phyloP scores from a whole-genome alignment of 1,284 basidiomycete species.

The Takashimella tepidaria region DNA sequence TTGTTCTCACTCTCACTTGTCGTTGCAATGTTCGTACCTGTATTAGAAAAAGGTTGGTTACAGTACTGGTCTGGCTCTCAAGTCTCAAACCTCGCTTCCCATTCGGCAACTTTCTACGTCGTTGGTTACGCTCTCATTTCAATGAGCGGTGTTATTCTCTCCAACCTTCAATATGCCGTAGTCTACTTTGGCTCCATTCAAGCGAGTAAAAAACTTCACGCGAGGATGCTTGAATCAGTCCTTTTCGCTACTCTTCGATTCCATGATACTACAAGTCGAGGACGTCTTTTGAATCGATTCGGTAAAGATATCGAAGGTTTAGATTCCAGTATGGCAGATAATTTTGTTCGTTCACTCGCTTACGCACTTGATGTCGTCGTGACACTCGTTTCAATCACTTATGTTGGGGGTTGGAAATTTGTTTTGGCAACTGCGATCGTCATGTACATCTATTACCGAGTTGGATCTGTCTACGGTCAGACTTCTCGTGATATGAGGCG shows the following conservation, averaged over 20 bases:
- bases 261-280: slow-evolving; percentile 86
- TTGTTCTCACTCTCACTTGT: slow-evolving; percentile 59
- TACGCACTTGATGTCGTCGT: slow-evolving; percentile 46
- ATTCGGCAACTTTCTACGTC: slow-evolving; percentile 67
- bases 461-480: slow-evolving; percentile 70
- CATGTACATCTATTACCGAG: slow-evolving; percentile 52
- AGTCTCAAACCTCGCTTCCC: slow-evolving; percentile 29
- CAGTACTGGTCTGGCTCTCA: slow-evolving; percentile 49
- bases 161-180: slow-evolving; percentile 39
- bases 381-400: slow-evolving; percentile 58
- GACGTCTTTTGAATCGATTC: slow-evolving; percentile 79
- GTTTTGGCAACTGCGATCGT: slow-evolving; percentile 59
- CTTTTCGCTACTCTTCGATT: slow-evolving; percentile 88
- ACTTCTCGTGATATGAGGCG: slow-evolving; percentile 84
- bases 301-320: slow-evolving; percentile 92
- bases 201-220: slow-evolving; percentile 64
- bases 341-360: slow-evolving; percentile 65
- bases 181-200: slow-evolving; percentile 61
- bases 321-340: slow-evolving; percentile 78
- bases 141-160: slow-evolving; percentile 33
- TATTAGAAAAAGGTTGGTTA: slow-evolving; percentile 78
- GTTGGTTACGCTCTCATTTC: slow-evolving; percentile 60
- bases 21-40: slow-evolving; percentile 65
- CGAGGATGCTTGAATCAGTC: slow-evolving; percentile 71
- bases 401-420: slow-evolving; percentile 74